Conservation (phyloP, 306 rosid species). For the Glycine latifolia region DNA sequence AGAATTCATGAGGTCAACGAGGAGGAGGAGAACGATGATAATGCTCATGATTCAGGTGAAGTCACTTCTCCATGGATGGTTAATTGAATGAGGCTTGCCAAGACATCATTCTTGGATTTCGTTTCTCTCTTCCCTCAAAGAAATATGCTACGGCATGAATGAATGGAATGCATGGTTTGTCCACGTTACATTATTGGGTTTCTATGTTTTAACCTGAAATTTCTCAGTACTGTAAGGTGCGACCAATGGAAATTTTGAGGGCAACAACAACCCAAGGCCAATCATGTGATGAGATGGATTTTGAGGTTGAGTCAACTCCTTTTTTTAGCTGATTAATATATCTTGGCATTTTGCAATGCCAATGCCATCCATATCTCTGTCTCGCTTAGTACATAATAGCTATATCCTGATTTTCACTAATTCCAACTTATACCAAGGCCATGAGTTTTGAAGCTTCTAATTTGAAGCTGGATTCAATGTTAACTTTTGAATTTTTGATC, state of each 20-base stretch:
- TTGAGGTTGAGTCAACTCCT: conserved; percentile 38
- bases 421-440: conserved; percentile 9
- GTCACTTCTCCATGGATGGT: conserved; percentile 39
- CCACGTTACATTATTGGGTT: conserved; percentile 7
- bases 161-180: conserved; percentile 1
- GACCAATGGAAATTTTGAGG: conserved; percentile 21
- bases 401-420: not conserved
- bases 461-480: not conserved
- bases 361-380: not conserved
- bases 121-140: not conserved
- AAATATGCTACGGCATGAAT: not conserved
- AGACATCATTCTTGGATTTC: conserved; percentile 11
- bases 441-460: not conserved
- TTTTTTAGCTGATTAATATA: not conserved
- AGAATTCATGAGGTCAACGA: conserved; percentile 59
- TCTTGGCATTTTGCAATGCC: conserved; percentile 14
- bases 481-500: not conserved
- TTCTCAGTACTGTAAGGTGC: conserved; percentile 23
- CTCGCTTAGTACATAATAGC: conserved; percentile 1
- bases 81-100: conserved; percentile 11
- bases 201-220: not conserved
- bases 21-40: not conserved
- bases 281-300: conserved; percentile 16
- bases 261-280: conserved; percentile 20
- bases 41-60: conserved; percentile 14